These are phyloP conservation scores for Omphalea diandra DNA, from an alignment of 441 rosid genomes.

Conservation along the genomic window DNA sequence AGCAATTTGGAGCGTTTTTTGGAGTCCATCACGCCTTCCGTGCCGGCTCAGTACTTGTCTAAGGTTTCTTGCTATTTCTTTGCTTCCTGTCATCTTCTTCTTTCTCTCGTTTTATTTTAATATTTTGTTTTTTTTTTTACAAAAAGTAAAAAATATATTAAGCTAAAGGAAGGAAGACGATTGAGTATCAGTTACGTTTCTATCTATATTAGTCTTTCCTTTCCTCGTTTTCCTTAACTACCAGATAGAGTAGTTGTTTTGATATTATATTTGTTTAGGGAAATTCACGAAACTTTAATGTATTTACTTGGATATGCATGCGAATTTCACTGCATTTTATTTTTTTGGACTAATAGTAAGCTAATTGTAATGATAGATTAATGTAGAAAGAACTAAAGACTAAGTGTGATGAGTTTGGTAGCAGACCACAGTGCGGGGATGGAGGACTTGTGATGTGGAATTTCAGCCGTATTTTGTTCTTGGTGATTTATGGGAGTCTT, in stretches of 20 bases:
- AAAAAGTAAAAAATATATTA: background rate
- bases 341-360: background rate
- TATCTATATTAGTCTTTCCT: background rate
- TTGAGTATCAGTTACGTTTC: background rate
- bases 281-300: background rate
- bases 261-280: background rate
- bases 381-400: background rate
- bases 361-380: background rate
- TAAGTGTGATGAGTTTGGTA: background rate
- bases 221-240: no score
- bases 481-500: conserved; percentile 81
- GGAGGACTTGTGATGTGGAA: conserved; percentile 43
- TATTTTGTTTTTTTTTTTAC: no score
- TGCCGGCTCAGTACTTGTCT: conserved; percentile 53
- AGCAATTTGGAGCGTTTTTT: conserved; percentile 63
- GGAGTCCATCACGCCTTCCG: conserved; percentile 58
- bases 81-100: background rate
- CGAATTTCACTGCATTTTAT: background rate
- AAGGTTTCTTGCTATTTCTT: conserved; percentile 39
- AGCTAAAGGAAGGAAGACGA: no score
- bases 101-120: background rate
- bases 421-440: conserved; percentile 47
- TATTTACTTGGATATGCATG: background rate
- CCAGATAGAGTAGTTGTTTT: background rate
- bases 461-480: conserved; percentile 58